phyloP scores from a whole-genome alignment of 1,284 basidiomycete species.

The Leccinum cinnamomeum region DNA sequence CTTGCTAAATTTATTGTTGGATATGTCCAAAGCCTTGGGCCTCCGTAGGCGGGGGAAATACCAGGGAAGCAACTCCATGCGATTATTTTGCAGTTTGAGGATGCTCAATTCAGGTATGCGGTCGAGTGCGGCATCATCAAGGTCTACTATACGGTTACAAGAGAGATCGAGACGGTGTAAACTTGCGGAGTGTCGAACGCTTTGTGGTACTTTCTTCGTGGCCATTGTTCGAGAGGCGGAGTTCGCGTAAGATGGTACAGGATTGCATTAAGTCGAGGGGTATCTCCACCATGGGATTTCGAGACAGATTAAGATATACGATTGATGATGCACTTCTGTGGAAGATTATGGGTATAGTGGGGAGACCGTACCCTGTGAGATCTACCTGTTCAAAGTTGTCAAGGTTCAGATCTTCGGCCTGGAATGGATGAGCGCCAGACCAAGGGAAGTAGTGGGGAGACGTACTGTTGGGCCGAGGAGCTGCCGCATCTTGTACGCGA shows the following conservation, averaged over 20 bases:
- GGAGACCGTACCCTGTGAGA: slow-evolving; percentile 19
- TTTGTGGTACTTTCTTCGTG: slow-evolving; percentile 90
- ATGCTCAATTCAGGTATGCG: slow-evolving; percentile 71
- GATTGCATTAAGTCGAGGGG: slow-evolving; percentile 96
- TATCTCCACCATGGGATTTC: slow-evolving; percentile 96
- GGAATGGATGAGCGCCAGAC: slow-evolving; percentile 13
- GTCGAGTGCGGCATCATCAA: slow-evolving; percentile 85
- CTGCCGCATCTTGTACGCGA: slow-evolving; percentile 30
- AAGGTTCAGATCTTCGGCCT: slow-evolving; percentile 73
- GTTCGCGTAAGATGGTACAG: slow-evolving; percentile 81
- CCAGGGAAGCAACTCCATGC: slow-evolving; percentile 83
- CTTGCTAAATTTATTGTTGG: slow-evolving; percentile 92
- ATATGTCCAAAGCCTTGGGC: slow-evolving; percentile 87
- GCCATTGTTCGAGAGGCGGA: slow-evolving; percentile 84
- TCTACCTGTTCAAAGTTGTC: slow-evolving; percentile 83
- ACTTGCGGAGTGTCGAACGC: slow-evolving; percentile 73
- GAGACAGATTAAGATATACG: slow-evolving; percentile 85
- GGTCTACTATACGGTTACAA: slow-evolving; percentile 89
- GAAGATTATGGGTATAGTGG: slow-evolving; percentile 45
- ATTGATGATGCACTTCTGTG: slow-evolving; percentile 89
- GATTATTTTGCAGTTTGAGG: slow-evolving; percentile 90
- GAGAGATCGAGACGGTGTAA: slow-evolving; percentile 89
- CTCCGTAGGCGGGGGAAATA: slow-evolving; percentile 75
- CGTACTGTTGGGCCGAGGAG: slow-evolving; percentile 65
- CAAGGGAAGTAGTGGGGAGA: slow-evolving; percentile 8